Conservation (phyloP, 495 filamentous ascomycete genomes). For the Astrothelium macrocarpum region DNA sequence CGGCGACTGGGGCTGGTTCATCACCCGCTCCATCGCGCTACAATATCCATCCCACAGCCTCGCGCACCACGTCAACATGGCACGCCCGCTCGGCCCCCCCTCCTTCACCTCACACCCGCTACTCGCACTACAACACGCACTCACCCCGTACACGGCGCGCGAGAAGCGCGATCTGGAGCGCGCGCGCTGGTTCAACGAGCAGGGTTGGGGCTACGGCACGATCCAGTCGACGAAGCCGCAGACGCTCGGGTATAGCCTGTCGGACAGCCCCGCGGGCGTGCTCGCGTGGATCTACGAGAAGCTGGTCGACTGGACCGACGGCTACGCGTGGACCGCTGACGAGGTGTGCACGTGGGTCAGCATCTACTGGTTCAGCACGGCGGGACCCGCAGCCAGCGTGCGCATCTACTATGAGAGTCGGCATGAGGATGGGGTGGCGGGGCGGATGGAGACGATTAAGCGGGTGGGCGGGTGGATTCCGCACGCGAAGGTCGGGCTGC, state of each 20-base stretch:
- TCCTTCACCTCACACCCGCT: slow-evolving; percentile 32
- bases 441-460: slow-evolving; percentile 3
- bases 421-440: slow-evolving; percentile 6
- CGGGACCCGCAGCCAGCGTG: slow-evolving; percentile 46
- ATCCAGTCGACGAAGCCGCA: slow-evolving; percentile 54
- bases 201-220: slow-evolving; percentile 48
- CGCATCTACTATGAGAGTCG: slow-evolving; percentile 53
- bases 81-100: slow-evolving; percentile 32
- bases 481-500: slow-evolving; percentile 19
- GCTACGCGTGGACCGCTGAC: slow-evolving; percentile 58
- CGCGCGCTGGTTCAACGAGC: slow-evolving; percentile 39
- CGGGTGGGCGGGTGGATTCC: slow-evolving; percentile 18
- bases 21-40: slow-evolving; percentile 48
- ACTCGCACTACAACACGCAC: slow-evolving; percentile 35
- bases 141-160: slow-evolving; percentile 29
- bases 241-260: slow-evolving; percentile 48
- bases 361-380: slow-evolving; percentile 51
- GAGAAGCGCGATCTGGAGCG: slow-evolving; percentile 29
- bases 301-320: slow-evolving; percentile 57
- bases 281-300: slow-evolving; percentile 65
- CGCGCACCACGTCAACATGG: slow-evolving; percentile 58
- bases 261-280: slow-evolving; percentile 51
- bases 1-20: slow-evolving; percentile 59
- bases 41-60: slow-evolving; percentile 48
- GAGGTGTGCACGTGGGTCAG: slow-evolving; percentile 57